phyloP scores from a whole-genome alignment of 1,284 basidiomycete species.

The Ganoderma lingzhi region DNA sequence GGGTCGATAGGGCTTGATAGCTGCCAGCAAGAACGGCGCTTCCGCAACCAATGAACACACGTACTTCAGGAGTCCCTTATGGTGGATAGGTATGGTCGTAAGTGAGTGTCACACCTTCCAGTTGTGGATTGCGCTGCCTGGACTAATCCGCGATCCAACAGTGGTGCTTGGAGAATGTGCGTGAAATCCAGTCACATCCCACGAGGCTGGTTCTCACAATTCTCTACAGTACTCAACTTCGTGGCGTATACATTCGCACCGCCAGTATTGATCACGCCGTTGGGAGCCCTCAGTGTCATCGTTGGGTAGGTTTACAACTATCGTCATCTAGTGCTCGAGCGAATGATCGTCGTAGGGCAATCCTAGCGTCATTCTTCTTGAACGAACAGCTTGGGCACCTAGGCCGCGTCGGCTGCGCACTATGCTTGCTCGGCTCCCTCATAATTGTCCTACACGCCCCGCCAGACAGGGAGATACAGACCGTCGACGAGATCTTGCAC shows the following conservation, averaged over 20 bases:
- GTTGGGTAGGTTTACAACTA: slow-evolving; percentile 77
- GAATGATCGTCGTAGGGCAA: slow-evolving; percentile 62
- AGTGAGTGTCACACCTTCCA: slow-evolving; percentile 63
- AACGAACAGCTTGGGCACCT: slow-evolving; percentile 95
- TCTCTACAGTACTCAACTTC: slow-evolving; percentile 89
- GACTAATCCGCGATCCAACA: slow-evolving; percentile 41
- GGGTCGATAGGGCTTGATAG: slow-evolving; percentile 9
- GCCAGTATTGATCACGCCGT: slow-evolving; percentile 95
- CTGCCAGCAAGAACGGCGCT: slow-evolving; percentile 4
- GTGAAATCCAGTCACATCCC: slow-evolving; percentile 24
- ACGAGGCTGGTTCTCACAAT: neutral
- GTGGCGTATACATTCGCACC: slow-evolving; percentile 98
- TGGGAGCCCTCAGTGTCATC: slow-evolving; percentile 95
- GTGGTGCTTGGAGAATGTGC: slow-evolving; percentile 92
- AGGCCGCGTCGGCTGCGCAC: slow-evolving; percentile 91
- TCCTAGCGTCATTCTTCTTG: slow-evolving; percentile 93
- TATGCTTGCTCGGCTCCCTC: slow-evolving; percentile 92
- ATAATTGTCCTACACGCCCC: slow-evolving; percentile 99
- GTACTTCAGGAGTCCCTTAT: slow-evolving; percentile 94
- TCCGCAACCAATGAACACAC: slow-evolving; percentile 81
- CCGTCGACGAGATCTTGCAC: slow-evolving; percentile 92
- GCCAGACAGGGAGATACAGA: slow-evolving; percentile 93
- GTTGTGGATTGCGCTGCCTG: neutral
- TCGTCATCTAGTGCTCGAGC: neutral
- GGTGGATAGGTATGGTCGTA: slow-evolving; percentile 97